phyloP scores from a whole-genome alignment of 768 basidiomycete species.

The Tulasnella sp. region DNA sequence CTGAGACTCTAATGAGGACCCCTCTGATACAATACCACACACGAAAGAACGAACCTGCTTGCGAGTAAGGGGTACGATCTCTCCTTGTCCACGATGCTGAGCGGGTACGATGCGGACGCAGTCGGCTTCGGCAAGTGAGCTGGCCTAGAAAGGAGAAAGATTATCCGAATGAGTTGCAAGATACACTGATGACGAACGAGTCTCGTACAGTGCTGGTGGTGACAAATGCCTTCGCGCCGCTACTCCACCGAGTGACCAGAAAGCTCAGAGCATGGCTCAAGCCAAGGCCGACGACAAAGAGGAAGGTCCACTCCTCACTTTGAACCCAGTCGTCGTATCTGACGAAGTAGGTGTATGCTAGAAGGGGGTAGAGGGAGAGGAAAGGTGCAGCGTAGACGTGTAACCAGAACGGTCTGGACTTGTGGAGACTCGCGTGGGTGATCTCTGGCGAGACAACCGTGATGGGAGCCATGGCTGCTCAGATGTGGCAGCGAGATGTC shows the following conservation, averaged over 20 bases:
- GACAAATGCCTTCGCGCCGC: conserved; percentile 69
- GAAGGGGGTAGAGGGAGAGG: conserved; percentile 72
- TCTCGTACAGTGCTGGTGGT: conserved; percentile 66
- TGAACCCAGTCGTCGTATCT: conserved; percentile 87
- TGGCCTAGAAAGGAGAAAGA: conserved; percentile 43
- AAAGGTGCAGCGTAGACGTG: conserved; percentile 75
- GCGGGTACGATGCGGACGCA: conserved; percentile 78
- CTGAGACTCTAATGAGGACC: conserved; percentile 28
- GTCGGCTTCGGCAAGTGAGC: conserved; percentile 64
- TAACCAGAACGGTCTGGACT: conserved; percentile 60
- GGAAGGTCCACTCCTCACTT: conserved; percentile 97
- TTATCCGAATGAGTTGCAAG: conserved; percentile 1
- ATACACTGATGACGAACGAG: not conserved
- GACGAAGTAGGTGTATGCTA: conserved; percentile 87
- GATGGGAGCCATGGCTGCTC: conserved; percentile 41
- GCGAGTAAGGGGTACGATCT: conserved; percentile 75
- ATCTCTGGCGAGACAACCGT: conserved; percentile 65
- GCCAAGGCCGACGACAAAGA: conserved; percentile 79
- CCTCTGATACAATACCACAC: too few relatives aligned
- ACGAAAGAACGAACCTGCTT: conserved; percentile 37
- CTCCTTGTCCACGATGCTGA: conserved; percentile 79
- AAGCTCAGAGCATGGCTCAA: conserved; percentile 90
- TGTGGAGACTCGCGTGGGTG: conserved; percentile 59
- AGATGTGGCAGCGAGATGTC: conserved; percentile 2
- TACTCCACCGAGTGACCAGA: conserved; percentile 85